These are phyloP conservation scores for Chondrus crispus DNA, from an alignment of 23 red algal species.

Conservation along the genomic window DNA sequence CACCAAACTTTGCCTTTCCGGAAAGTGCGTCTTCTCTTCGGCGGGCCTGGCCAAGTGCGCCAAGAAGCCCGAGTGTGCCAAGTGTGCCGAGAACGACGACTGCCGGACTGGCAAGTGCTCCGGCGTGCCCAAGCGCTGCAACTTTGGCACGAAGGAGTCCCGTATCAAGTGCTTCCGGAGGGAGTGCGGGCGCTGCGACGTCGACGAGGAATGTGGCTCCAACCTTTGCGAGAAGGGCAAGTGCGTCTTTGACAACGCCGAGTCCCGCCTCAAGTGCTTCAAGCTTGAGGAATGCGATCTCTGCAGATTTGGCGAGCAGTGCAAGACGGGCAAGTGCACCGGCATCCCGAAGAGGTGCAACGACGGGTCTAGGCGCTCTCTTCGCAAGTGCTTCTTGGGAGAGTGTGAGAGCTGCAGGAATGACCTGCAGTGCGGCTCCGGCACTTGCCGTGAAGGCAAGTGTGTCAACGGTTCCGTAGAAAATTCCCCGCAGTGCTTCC, in stretches of 20 bases:
- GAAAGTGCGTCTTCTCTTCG: not conserved
- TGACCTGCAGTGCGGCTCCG: not conserved
- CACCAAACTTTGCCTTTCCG: slow-evolving; percentile 11
- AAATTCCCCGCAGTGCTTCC: not conserved
- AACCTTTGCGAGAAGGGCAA: slow-evolving; percentile 15
- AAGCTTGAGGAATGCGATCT: not conserved
- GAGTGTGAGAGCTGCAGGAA: not conserved
- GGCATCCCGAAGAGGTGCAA: not conserved
- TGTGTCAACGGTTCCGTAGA: slow-evolving; percentile 17
- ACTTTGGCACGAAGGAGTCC: not conserved
- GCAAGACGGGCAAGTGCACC: not conserved
- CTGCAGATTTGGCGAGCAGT: not conserved
- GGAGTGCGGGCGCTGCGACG: not conserved
- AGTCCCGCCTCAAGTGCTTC: slow-evolving; percentile 7
- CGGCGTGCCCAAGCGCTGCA: too few relatives aligned
- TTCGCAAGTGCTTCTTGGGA: not conserved
- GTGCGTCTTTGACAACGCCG: not conserved
- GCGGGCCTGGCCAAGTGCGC: not conserved
- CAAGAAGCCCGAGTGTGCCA: slow-evolving; percentile 2
- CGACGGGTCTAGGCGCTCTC: not conserved
- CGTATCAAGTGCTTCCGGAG: not conserved
- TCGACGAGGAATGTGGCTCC: not conserved
- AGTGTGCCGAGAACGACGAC: not conserved
- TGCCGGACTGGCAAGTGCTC: not conserved
- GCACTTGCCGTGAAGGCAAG: not conserved